Conservation (phyloP, 805 yeast genomes). For the Schizosaccharomyces japonicus region DNA sequence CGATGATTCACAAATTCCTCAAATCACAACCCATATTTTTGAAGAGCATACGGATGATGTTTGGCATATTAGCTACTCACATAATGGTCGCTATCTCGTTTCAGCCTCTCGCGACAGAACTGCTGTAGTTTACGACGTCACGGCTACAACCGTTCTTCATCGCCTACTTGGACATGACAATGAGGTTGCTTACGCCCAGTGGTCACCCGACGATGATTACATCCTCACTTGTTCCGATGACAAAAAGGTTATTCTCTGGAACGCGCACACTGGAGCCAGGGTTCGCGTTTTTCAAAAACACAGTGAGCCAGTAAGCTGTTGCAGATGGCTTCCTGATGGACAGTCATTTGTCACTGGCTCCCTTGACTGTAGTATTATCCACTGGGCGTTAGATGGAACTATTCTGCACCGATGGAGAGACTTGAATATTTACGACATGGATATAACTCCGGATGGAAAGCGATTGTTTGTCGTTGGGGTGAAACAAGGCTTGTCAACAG, state of each 20-base stretch:
- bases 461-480: slow-evolving; percentile 16
- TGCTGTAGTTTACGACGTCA: slow-evolving; percentile 41
- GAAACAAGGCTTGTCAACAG: not conserved
- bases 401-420: slow-evolving; percentile 16
- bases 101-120: slow-evolving; percentile 49
- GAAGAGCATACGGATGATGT: slow-evolving; percentile 45
- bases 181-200: slow-evolving; percentile 25
- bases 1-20: slow-evolving; percentile 23
- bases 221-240: slow-evolving; percentile 54
- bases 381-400: slow-evolving; percentile 21
- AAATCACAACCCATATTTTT: slow-evolving; percentile 23
- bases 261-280: slow-evolving; percentile 21
- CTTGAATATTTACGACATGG: slow-evolving; percentile 39
- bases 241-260: slow-evolving; percentile 47
- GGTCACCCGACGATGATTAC: slow-evolving; percentile 50
- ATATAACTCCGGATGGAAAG: slow-evolving; percentile 40
- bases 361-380: slow-evolving; percentile 32
- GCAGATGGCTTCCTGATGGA: slow-evolving; percentile 46
- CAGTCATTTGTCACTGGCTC: slow-evolving; percentile 44
- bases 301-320: slow-evolving; percentile 16
- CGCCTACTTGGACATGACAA: slow-evolving; percentile 13
- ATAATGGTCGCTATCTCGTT: slow-evolving; percentile 53
- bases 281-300: not conserved
- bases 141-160: slow-evolving; percentile 15
- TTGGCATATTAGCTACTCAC: slow-evolving; percentile 62